Conservation (phyloP, 805 yeast species). For the Monosporozyma aerobia region DNA sequence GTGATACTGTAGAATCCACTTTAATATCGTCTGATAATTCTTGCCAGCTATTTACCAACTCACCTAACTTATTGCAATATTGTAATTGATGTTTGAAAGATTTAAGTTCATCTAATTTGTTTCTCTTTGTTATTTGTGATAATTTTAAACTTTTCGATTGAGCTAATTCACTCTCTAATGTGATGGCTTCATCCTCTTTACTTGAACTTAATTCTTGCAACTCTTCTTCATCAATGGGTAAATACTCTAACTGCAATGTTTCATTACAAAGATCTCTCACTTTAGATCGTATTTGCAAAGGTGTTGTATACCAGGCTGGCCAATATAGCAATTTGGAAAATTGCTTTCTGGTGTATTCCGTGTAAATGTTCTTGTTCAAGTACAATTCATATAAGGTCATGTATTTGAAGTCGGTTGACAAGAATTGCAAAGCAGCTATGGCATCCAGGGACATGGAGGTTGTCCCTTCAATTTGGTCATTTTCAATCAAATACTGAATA, state of each 20-base stretch:
- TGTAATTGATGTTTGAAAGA: slow-evolving; percentile 16
- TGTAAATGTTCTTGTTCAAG: slow-evolving; percentile 50
- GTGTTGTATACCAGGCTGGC: slow-evolving; percentile 69
- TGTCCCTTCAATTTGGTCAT: neutral
- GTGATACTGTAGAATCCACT: neutral
- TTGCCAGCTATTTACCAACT: slow-evolving; percentile 15
- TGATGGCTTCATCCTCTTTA: neutral
- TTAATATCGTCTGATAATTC: slow-evolving; percentile 9
- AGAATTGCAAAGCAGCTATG: slow-evolving; percentile 18
- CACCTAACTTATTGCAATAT: slow-evolving; percentile 12
- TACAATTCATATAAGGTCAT: slow-evolving; percentile 51
- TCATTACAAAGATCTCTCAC: slow-evolving; percentile 15
- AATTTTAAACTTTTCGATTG: slow-evolving; percentile 25
- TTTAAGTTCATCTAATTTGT: slow-evolving; percentile 15
- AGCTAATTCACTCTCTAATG: slow-evolving; percentile 11
- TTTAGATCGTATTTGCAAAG: slow-evolving; percentile 24
- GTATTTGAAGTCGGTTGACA: slow-evolving; percentile 35
- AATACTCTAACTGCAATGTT: slow-evolving; percentile 10
- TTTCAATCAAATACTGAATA: slow-evolving; percentile 22
- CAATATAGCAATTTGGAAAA: slow-evolving; percentile 50
- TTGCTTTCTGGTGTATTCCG: slow-evolving; percentile 45
- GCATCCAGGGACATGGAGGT: neutral
- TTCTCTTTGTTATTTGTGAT: slow-evolving; percentile 16
- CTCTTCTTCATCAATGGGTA: slow-evolving; percentile 17
- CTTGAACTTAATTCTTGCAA: slow-evolving; percentile 2